Percentiles rank a stretch among this genome's conserved stretches.
Conservation (phyloP, 208 protist species). For the Leishmania gerbilli region DNA sequence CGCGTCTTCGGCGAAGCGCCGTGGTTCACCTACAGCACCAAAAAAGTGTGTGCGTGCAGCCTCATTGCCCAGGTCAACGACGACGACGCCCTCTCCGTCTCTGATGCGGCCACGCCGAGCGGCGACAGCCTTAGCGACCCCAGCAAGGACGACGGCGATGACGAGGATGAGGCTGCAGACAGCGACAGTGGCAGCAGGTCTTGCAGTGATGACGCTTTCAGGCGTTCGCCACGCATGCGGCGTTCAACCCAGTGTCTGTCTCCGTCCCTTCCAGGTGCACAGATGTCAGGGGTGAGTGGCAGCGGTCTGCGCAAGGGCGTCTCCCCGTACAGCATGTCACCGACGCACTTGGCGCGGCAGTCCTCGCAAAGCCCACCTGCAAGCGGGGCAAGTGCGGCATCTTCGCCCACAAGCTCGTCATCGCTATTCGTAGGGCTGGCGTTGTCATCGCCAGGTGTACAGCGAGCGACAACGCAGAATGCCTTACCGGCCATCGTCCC, state of each 20-base stretch:
- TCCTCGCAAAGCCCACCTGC: background rate
- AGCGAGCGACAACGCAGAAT: background rate
- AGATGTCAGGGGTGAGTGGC: background rate
- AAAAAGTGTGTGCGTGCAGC: background rate
- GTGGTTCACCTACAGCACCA: slow-evolving; percentile 16
- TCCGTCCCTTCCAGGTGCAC: background rate
- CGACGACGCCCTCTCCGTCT: background rate
- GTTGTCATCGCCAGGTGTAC: background rate
- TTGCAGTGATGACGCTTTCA: background rate
- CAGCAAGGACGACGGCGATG: background rate
- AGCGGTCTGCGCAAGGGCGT: background rate
- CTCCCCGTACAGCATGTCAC: slow-evolving; percentile 14
- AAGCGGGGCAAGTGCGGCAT: background rate
- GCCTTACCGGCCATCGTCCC: too few species aligned
- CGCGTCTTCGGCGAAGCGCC: slow-evolving; percentile 28
- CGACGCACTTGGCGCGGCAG: slow-evolving; percentile 5
- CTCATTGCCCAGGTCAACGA: background rate
- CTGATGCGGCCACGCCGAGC: background rate
- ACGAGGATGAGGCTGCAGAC: background rate
- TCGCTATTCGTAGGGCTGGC: background rate
- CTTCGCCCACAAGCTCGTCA: background rate
- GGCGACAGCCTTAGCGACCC: background rate
- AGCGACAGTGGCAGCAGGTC: background rate
- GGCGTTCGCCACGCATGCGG: background rate
- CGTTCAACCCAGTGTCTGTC: background rate